Conservation (phyloP, 148 eudicot genomes). For the Rhododendron mucronatum region DNA sequence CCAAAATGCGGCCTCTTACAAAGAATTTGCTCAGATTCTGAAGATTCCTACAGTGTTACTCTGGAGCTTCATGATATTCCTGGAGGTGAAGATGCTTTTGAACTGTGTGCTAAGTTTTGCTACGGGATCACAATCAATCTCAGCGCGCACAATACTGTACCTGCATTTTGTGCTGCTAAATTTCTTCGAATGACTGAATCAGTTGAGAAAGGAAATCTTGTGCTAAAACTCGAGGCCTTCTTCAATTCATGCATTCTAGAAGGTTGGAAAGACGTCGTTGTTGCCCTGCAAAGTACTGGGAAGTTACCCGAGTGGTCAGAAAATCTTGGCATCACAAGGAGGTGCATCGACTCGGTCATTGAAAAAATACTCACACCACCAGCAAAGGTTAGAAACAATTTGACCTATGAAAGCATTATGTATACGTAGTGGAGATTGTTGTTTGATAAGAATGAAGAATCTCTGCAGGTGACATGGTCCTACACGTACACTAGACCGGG, state of each 20-base stretch:
- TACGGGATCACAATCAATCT: constrained; percentile 53
- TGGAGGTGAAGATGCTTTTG: constrained; percentile 59
- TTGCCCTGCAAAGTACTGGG: constrained; percentile 32
- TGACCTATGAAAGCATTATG: background rate
- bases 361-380: constrained; percentile 47
- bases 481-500: constrained; percentile 64
- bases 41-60: constrained; percentile 12
- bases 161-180: constrained; percentile 55
- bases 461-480: constrained; percentile 55
- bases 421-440: background rate
- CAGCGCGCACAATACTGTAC: constrained; percentile 50
- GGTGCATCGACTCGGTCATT: constrained; percentile 52
- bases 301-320: constrained; percentile 45
- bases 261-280: constrained; percentile 58
- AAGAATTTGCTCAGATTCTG: constrained; percentile 29
- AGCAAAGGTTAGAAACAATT: constrained; percentile 26
- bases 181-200: constrained; percentile 54
- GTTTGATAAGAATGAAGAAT: background rate
- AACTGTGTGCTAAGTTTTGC: constrained; percentile 60
- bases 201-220: constrained; percentile 45
- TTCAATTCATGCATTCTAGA: constrained; percentile 49
- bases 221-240: constrained; percentile 41
- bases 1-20: constrained; percentile 50
- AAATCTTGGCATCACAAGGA: constrained; percentile 50
- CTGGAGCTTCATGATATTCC: constrained; percentile 54